Base-by-base conservation (phyloP, 2,329 filamentous ascomycete genomes). In the Colletotrichum somersetense region DNA sequence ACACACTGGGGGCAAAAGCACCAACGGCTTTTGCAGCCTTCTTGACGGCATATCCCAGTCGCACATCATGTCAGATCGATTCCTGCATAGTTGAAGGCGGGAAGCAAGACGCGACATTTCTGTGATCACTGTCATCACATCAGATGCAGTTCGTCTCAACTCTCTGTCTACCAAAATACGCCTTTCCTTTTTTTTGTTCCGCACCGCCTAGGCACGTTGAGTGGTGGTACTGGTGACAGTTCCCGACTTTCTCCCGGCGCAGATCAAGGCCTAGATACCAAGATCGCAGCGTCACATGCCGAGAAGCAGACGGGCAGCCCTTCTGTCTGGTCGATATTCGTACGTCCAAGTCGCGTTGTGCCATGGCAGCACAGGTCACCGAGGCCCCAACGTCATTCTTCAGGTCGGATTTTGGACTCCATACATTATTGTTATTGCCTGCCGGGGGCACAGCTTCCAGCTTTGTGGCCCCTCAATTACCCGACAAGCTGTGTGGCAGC, bases 71-170 rank as follows among this genome's bases (percentile, higher is more conserved):
- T 66, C 66, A 66, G 62, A 72, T 71, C 67, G 58, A 71, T 53
- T 61, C 46, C 73, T 72, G 72, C 69, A 72, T 16, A 68, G 50
- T 30, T 50, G 69, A 59, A 44, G 23, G 35, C 52, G 57, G 57
- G 53, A 63, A 33, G 50, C 50, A 26, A 50, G 48, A 56, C 50
- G 42, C 48, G 61, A 57, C 56, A 52, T 38, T 33, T 23, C 59
- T 38, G 38, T 50, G 33, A 67, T 50, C 61, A 62, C 67, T 65
- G 12, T 48, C 40, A 30, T 53, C 18, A 58, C 38, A 44, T 58
- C 65, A 52, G 62, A 66, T 73, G 55, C 23, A 62, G 72, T 73
- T 73, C 72, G 58, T 73, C 72, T 65, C 65, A 70, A 68, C 65
- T 70, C 30, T 59, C 44, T 46, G 50, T 40, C 52, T 48, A 30